Evolutionary conservation across 148 eudicot genomes (phyloP), one percentile per base, ranked within the genome.

Genomic region (Cornus controversa): DNA sequence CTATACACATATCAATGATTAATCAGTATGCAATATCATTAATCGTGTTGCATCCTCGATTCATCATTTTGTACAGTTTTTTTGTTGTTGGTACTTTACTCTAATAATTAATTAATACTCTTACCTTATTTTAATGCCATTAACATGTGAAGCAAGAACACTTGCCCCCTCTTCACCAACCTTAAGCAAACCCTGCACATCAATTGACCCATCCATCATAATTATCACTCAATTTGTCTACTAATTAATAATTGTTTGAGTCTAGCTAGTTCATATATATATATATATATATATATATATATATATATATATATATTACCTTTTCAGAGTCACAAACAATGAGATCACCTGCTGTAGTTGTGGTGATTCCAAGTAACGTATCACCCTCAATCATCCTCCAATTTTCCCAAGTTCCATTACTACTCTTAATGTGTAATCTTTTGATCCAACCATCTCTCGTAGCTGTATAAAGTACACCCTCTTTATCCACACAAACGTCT

Each of bases 401-500:
- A 27, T 86, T 67, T 69, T 94, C 91, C 84, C 91, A 84, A n/a
- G n/a, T n/a, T n/a, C n/a, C n/a, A 0, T 86, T n/a, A n/a, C n/a
- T 53, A 40, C 93, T 92, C 70, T 94, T 84, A 67, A 36, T 86
- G 22, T 81, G 89, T 85, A 91, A 16, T 82, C 90, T 91, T 84
- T 80, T 89, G 72, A 94, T 87, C 91, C 92, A 91, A 5, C 98
- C 98, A 87, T 94, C 98, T 88, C 97, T 87, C n/a, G 89, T 82
- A n/a, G 93, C 92, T 62, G 97, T 90, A 66, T 94, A 89, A 27
- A 94, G 40, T 24, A 80, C 37, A 36, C 42, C 80, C 23, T 93
- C 97, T 40, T 78, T 86, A 66, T 88, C 93, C 45, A 92, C 71
- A 47, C 90, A 83, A 10, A 92, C 82, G 58, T 86, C 98, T 82